Conservation (phyloP, 2,329 filamentous ascomycete genomes). For the Pyricularia grisea region DNA sequence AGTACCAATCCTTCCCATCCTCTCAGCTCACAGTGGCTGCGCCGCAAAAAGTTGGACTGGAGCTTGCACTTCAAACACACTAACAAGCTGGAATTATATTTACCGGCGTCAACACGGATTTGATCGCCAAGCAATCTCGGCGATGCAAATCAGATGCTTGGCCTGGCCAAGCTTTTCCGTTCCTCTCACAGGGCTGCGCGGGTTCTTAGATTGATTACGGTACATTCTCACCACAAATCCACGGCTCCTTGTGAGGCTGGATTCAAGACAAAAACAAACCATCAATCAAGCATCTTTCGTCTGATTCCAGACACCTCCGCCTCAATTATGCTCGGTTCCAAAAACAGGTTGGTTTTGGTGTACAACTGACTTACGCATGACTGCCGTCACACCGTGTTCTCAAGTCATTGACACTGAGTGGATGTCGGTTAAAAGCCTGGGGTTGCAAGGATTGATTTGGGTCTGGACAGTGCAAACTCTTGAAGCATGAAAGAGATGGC, state of each 20-base stretch:
- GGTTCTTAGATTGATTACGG: too few relatives aligned
- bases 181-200: background rate
- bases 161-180: background rate
- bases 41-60: background rate
- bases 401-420: background rate
- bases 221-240: background rate
- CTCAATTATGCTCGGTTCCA: background rate
- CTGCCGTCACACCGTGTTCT: background rate
- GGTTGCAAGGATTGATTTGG: background rate
- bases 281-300: background rate
- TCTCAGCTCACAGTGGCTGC: background rate
- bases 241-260: background rate
- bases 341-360: background rate
- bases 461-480: too few relatives aligned
- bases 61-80: background rate
- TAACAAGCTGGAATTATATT: background rate
- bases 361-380: background rate
- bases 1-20: too few relatives aligned
- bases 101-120: background rate
- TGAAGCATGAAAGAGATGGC: background rate
- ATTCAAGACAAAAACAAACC: too few relatives aligned
- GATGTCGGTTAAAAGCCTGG: background rate
- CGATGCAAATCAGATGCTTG: background rate
- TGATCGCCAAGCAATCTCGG: background rate
- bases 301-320: background rate